Percentiles rank a stretch among this genome's conserved stretches.
Evolutionary conservation across 495 filamentous ascomycete genomes (phyloP).

Genomic region (Extremus antarcticus): DNA sequence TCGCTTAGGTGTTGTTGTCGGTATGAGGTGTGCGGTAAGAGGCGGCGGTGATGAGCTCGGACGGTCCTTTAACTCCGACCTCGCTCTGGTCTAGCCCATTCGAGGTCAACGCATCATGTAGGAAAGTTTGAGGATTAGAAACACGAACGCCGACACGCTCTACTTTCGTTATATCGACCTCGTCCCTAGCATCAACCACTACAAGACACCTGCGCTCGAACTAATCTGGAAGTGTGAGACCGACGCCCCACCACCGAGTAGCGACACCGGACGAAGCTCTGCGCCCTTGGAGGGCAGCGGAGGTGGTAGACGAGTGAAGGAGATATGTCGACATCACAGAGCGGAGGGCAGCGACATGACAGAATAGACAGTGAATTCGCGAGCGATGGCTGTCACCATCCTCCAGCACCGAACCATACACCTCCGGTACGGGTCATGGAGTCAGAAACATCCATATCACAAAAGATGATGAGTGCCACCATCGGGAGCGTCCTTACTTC

Average conservation of each 20-base stretch:
- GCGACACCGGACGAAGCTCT: background rate
- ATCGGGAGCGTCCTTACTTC: constrained; percentile 83
- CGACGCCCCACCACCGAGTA: background rate
- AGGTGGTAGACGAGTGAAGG: background rate
- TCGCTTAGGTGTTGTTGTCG: background rate
- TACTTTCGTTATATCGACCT: too few species aligned
- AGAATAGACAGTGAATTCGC: constrained; percentile 17
- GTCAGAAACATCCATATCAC: constrained; percentile 58
- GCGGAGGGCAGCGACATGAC: constrained; percentile 31
- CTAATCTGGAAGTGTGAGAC: background rate
- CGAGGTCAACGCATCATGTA: background rate
- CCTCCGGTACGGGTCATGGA: background rate
- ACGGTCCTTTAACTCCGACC: background rate
- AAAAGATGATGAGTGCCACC: constrained; percentile 92
- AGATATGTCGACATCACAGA: constrained; percentile 17
- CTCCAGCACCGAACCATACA: constrained; percentile 23
- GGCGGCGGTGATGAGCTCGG: background rate
- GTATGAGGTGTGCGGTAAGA: background rate
- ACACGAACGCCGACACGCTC: too few species aligned
- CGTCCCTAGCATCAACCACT: too few species aligned
- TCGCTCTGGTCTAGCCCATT: background rate
- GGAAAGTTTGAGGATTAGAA: too few species aligned
- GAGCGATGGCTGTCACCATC: background rate
- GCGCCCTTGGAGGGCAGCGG: constrained; percentile 3
- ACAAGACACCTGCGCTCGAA: background rate